Conservation (phyloP, 768 basidiomycete genomes). For the Grammothele lineata region DNA sequence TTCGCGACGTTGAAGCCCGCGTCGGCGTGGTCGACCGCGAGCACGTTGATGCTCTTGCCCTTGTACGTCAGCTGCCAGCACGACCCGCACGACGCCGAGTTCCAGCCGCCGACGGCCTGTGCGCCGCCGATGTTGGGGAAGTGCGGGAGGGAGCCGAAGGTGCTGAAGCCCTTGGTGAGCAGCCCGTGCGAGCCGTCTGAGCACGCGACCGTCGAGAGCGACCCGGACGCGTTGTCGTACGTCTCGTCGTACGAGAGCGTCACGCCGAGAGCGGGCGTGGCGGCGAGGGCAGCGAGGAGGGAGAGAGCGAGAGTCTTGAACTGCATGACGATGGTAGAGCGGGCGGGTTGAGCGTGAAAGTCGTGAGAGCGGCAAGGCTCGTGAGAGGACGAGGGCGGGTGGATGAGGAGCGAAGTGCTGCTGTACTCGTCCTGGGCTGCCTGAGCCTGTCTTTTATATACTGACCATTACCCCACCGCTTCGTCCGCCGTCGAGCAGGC, state of each 20-base stretch:
- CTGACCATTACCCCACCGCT: no score
- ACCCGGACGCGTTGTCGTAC: constrained; percentile 42
- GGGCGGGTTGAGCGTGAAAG: no score
- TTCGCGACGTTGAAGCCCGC: constrained; percentile 35
- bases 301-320: constrained; percentile 12
- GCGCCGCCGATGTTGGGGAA: constrained; percentile 62
- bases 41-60: constrained; percentile 40
- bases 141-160: constrained; percentile 46
- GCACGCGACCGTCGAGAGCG: constrained; percentile 44
- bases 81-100: constrained; percentile 50
- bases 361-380: no score
- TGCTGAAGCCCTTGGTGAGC: constrained; percentile 39
- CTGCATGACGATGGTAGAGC: constrained; percentile 14
- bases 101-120: constrained; percentile 44
- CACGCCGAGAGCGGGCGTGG: constrained; percentile 11
- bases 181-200: constrained; percentile 37
- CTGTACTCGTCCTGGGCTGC: no score
- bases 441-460: no score
- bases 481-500: no score
- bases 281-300: constrained; percentile 15
- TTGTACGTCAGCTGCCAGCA: constrained; percentile 58
- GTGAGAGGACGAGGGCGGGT: no score
- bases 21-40: constrained; percentile 47
- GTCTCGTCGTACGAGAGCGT: constrained; percentile 39
- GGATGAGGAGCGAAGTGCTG: no score